Base-by-base conservation (phyloP, 2,329 filamentous ascomycete genomes). In the Diaporthe sp. region DNA sequence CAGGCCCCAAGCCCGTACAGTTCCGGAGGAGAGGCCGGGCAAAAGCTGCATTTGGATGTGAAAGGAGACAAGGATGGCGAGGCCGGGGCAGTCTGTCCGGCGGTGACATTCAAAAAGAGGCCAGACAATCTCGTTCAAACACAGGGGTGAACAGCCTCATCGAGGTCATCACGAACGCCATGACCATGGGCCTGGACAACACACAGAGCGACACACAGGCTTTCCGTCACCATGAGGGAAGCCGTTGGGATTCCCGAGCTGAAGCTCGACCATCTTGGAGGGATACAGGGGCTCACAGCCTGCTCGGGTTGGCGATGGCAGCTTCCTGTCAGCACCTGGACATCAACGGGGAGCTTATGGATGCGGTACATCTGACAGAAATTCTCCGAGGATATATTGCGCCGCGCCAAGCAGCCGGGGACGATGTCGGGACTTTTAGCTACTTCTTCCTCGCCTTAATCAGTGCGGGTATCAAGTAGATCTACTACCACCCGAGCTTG, bases 341-440 rank as follows among this genome's bases (percentile, higher is more conserved):
- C 79, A 95, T 95, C 34, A 95, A 95, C 79, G 94, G 94, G 58
- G 93, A 95, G 82, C 86, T 95, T 4, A 92, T 95, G 89, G 94
- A 95, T 81, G 92, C 88, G 31, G 93, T 95, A 63, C 95, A 95
- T 79, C 85, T 95, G 55, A 93, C 82, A 95, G 95, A 83, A 95
- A 95, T 95, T 95, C 82, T 94, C 92, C 10, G 93, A 95, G 82
- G 94, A 95, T 85, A 95, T 95, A 79, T 90, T 93, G 7, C 87
- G 92, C 72, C 92, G 90, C 71, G 94, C 94, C 15, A 93, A 95
- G 83, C 94, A 95, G 84, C 86, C 95, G 76, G 94, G 94, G 1
- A 95, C 95, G 81, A 95, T 93, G 22, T 94, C 94, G 0, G 94
- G 95, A 94, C 94, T 0, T 95, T 95, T 79, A 94, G 92, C 79